Evolutionary conservation across 306 rosid species (phyloP).

Genomic region (Trichosanthes cucumerina): DNA sequence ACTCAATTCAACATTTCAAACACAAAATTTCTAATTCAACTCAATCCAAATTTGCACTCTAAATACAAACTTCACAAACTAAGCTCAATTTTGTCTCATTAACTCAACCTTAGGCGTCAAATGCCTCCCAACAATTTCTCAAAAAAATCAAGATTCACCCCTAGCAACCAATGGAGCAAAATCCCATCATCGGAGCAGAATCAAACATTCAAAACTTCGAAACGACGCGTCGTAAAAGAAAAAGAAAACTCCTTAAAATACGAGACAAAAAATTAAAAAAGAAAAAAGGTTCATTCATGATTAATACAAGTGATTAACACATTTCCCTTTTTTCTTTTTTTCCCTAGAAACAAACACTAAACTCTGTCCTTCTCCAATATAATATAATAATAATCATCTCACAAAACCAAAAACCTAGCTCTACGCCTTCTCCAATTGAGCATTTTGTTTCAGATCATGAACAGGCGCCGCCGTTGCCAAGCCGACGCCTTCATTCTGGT

Average conservation of each 20-base stretch:
- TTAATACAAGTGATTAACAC: not conserved
- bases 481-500: constrained; percentile 61
- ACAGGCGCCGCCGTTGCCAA: constrained; percentile 32
- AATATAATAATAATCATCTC: not conserved
- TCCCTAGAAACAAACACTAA: not conserved
- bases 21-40: too few relatives aligned
- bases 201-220: not conserved
- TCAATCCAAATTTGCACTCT: too few relatives aligned
- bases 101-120: too few relatives aligned
- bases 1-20: too few relatives aligned
- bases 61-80: too few relatives aligned
- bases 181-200: not conserved
- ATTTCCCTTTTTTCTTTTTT: not conserved
- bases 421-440: constrained; percentile 40
- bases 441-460: constrained; percentile 26
- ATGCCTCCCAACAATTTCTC: too few relatives aligned
- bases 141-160: too few relatives aligned
- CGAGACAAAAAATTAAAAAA: not conserved
- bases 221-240: not conserved
- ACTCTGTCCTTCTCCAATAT: not conserved
- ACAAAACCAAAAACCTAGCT: constrained; percentile 12
- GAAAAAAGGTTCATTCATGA: not conserved
- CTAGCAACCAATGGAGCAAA: too few relatives aligned
- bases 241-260: not conserved
- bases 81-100: too few relatives aligned